Base-by-base conservation (phyloP, 768 basidiomycete species). In the Russula griseocarnosa region DNA sequence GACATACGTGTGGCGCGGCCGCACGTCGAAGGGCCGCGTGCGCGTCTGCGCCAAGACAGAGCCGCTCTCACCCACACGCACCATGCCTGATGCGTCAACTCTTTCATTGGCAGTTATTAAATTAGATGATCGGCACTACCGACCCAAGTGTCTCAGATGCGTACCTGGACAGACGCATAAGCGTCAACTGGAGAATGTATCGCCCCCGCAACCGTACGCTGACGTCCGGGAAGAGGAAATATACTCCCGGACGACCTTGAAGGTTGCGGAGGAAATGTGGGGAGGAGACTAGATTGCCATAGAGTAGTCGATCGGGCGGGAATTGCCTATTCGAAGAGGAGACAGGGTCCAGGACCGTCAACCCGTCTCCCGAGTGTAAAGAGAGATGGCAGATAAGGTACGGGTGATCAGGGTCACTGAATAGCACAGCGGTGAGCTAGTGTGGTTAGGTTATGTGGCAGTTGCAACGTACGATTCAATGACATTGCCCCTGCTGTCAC, bases 221-320 rank as follows among this genome's bases (percentile, higher is more conserved):
- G 70, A 92, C 91, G 74, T 97, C 94, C 8, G 94, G 87, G 71
- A 95, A 97, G 59, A 94, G 76, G 70, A 97, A 94, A 74, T 90
- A 94, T 51, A 91, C 78, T n/a, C 93, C 89, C 70, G 81, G 79
- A 55, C 87, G 85, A 61, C 91, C 91, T 73, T 90, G 85, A 44
- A 89, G 79, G 73, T 96, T 90, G 66, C 88, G 84, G 70, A 94
- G 77, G 55, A 86, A 82, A 52, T 94, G 86, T 6, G 92, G 83
- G 1, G 89, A 87, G 18, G 93, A 86, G 30, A 95, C 91, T 32
- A 95, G 78, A 66, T 87, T 91, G 53, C 94, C 94, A 72, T 94
- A 92, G 32, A 96, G 78, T 66, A 90, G 77, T 44, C 86, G 81
- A 56, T 82, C 81, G 30, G 83, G 73, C 56, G 79, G 72, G 62